These are phyloP conservation scores for Dichotomopilus funicola DNA, from an alignment of 2,329 filamentous ascomycete species.

Conservation along the genomic window DNA sequence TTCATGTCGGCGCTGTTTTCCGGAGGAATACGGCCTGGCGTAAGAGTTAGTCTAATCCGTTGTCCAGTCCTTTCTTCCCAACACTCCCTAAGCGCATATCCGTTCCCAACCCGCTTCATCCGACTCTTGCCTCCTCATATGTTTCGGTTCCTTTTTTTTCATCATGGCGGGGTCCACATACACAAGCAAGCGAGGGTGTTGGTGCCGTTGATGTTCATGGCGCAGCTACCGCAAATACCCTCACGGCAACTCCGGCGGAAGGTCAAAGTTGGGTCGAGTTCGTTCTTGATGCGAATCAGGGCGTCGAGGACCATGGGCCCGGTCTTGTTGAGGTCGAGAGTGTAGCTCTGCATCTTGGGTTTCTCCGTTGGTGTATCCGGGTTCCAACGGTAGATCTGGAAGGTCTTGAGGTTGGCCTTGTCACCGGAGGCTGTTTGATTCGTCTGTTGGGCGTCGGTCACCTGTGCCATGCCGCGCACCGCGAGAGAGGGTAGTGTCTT, in stretches of 20 bases:
- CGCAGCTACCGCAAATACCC: conserved; percentile 97
- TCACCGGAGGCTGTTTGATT: conserved; percentile 54
- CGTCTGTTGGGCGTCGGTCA: conserved; percentile 32
- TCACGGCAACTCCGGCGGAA: conserved; percentile 95
- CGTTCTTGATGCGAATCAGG: conserved; percentile 97
- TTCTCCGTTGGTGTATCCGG: conserved; percentile 88
- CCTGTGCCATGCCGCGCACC: conserved; percentile 26
- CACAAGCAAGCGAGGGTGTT: conserved; percentile 97
- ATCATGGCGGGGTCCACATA: conserved; percentile 36
- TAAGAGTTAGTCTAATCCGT: conserved; percentile 4
- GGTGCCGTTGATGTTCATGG: conserved; percentile 99
- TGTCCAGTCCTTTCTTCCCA: too few species aligned
- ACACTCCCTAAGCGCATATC: too few species aligned
- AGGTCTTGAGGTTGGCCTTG: conserved; percentile 76
- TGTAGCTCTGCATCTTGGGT: conserved; percentile 92
- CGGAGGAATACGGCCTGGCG: conserved; percentile 79
- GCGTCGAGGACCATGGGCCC: conserved; percentile 98
- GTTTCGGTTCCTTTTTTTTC: not conserved
- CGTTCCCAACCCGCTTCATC: not conserved
- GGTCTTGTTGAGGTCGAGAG: conserved; percentile 95
- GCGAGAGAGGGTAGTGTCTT: conserved; percentile 12
- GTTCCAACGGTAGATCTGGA: conserved; percentile 99
- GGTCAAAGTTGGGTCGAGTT: conserved; percentile 91
- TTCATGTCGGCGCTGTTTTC: conserved; percentile 76
- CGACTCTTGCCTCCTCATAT: not conserved